phyloP scores from a whole-genome alignment of 179 eudicot species.

The Silene noctiflora region DNA sequence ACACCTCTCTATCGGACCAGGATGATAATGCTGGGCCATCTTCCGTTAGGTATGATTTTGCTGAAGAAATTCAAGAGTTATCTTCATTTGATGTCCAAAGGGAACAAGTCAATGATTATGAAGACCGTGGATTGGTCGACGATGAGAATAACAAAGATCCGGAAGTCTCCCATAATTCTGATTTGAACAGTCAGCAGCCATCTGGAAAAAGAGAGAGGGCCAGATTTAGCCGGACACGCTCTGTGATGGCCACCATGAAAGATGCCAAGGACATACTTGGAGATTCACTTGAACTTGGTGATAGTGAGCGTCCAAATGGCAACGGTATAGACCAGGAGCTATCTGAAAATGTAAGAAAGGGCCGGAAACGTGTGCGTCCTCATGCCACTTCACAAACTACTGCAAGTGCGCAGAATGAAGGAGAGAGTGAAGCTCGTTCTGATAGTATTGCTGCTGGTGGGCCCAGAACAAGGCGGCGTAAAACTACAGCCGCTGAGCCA shows the following conservation, averaged over 20 bases:
- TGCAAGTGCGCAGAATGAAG: constrained; percentile 52
- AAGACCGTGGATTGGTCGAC: constrained; percentile 34
- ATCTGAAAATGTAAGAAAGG: constrained; percentile 38
- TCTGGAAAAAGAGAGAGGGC: constrained; percentile 37
- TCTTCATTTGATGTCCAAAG: constrained; percentile 47
- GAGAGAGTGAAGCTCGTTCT: constrained; percentile 64
- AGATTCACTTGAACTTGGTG: constrained; percentile 39
- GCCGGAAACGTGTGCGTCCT: constrained; percentile 56
- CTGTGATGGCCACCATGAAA: constrained; percentile 60
- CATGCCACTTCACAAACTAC: constrained; percentile 47
- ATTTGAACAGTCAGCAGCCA: constrained; percentile 33
- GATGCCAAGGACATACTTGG: constrained; percentile 61
- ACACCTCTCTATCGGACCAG: constrained; percentile 19
- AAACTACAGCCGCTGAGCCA: constrained; percentile 42
- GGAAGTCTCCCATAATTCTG: constrained; percentile 57
- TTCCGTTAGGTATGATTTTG: constrained; percentile 28
- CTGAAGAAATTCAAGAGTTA: constrained; percentile 47
- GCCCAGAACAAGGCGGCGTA: constrained; percentile 66
- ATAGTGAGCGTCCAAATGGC: constrained; percentile 37
- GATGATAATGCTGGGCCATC: constrained; percentile 25
- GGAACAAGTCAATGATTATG: constrained; percentile 33
- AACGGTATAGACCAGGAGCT: constrained; percentile 46
- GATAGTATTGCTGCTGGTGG: constrained; percentile 61
- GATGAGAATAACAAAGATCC: constrained; percentile 35
- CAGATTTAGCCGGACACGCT: constrained; percentile 41